phyloP scores from a whole-genome alignment of 1,284 basidiomycete species.

The Sanghuangporus sanghuang region DNA sequence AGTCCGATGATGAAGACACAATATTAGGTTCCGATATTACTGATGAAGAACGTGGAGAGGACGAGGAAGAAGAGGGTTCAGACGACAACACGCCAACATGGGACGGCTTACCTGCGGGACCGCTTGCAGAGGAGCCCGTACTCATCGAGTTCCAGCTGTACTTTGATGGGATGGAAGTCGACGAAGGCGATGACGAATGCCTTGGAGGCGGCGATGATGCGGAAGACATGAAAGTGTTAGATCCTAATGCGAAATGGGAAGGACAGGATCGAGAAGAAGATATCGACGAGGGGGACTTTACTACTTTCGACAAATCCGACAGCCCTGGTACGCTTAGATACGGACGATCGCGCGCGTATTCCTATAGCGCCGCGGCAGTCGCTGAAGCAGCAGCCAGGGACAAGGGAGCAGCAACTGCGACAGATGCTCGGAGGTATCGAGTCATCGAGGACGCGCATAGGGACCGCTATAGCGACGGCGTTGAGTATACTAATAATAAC shows the following conservation, averaged over 20 bases:
- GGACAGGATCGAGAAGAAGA: not conserved
- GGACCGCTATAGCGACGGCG: not conserved
- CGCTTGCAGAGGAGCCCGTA: slow-evolving; percentile 51
- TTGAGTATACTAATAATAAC: not conserved
- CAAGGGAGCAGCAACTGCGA: not conserved
- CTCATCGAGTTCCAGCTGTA: slow-evolving; percentile 58
- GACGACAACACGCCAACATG: not conserved
- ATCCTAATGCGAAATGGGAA: not conserved
- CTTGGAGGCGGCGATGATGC: not conserved
- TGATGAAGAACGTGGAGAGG: not conserved
- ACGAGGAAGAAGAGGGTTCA: not conserved
- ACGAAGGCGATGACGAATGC: not conserved
- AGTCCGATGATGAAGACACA: not conserved
- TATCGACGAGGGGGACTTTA: not conserved
- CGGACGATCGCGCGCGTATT: not conserved
- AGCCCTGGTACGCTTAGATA: not conserved
- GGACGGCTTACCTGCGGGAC: slow-evolving; percentile 31
- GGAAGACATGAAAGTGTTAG: not conserved
- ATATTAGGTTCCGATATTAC: not conserved
- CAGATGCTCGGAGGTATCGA: not conserved
- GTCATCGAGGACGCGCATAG: not conserved
- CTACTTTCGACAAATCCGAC: not conserved
- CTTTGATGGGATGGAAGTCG: slow-evolving; percentile 5
- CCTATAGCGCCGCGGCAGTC: not conserved
- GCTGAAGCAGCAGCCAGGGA: not conserved